Conservation (phyloP, 2,329 filamentous ascomycete species). For the Ciborinia camelliae region DNA sequence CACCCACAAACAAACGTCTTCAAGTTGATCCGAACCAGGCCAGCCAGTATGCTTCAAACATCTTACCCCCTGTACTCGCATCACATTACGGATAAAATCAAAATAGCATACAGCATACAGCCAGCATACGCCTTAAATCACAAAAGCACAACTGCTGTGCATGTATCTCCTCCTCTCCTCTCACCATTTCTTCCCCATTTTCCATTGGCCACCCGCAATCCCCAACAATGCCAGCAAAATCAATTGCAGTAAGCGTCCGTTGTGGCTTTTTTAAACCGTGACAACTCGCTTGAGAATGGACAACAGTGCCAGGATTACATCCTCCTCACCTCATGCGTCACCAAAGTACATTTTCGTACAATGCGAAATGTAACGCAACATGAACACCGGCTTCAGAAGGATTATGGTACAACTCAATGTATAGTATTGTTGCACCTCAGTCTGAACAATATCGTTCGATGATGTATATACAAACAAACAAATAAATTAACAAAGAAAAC, state of each 20-base stretch:
- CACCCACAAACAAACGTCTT: neutral
- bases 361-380: neutral
- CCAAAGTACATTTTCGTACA: neutral
- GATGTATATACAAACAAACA: neutral
- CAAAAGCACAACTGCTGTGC: neutral
- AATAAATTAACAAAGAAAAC: too few species aligned
- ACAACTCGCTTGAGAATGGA: neutral
- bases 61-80: neutral
- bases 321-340: neutral
- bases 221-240: neutral
- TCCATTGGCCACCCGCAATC: neutral
- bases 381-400: constrained; percentile 2
- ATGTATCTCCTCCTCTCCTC: neutral
- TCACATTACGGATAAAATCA: neutral
- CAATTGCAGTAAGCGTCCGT: constrained; percentile 13
- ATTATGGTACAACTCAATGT: neutral
- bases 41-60: neutral
- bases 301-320: neutral
- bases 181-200: neutral
- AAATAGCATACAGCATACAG: too few species aligned
- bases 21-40: neutral
- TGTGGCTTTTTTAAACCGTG: neutral
- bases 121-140: neutral
- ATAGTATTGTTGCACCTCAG: neutral
- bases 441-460: constrained; percentile 1